These are phyloP conservation scores for Colletotrichum sp. DNA, from an alignment of 2,329 filamentous ascomycete genomes.

Conservation along the genomic window DNA sequence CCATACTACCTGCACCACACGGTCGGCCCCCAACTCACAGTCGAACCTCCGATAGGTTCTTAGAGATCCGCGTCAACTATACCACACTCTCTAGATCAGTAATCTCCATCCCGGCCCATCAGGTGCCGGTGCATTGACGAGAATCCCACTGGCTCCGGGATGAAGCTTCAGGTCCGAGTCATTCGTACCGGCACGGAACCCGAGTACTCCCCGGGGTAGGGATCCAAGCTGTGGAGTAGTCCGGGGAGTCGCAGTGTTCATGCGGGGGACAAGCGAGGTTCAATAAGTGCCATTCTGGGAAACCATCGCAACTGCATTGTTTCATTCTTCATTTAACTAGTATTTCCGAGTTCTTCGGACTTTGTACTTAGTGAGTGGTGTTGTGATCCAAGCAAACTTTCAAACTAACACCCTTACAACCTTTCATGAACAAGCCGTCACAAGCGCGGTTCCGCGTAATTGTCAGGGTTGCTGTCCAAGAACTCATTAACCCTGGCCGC, in stretches of 20 bases:
- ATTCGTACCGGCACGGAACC: background rate
- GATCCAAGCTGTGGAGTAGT: background rate
- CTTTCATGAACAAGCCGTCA: background rate
- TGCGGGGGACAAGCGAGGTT: background rate
- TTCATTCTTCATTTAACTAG: background rate
- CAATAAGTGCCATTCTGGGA: background rate
- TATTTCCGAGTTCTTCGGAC: background rate
- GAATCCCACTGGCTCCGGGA: background rate
- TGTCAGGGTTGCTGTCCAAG: background rate
- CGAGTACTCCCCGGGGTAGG: background rate
- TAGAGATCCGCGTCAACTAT: background rate
- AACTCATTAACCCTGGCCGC: slow-evolving; percentile 7
- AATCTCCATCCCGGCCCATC: background rate
- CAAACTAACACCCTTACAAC: background rate
- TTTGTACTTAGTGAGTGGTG: background rate
- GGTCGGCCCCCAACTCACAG: background rate
- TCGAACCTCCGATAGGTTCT: background rate
- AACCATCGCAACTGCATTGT: background rate
- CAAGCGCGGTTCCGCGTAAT: background rate
- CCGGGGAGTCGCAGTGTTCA: background rate
- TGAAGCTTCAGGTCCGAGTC: background rate
- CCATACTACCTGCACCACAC: background rate
- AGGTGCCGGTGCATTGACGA: background rate
- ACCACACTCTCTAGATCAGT: background rate
- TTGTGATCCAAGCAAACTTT: background rate